Percentiles rank a stretch among this genome's conserved stretches.
phyloP scores from a whole-genome alignment of 805 yeast species.

The Kodamaea nitidulidarum region DNA sequence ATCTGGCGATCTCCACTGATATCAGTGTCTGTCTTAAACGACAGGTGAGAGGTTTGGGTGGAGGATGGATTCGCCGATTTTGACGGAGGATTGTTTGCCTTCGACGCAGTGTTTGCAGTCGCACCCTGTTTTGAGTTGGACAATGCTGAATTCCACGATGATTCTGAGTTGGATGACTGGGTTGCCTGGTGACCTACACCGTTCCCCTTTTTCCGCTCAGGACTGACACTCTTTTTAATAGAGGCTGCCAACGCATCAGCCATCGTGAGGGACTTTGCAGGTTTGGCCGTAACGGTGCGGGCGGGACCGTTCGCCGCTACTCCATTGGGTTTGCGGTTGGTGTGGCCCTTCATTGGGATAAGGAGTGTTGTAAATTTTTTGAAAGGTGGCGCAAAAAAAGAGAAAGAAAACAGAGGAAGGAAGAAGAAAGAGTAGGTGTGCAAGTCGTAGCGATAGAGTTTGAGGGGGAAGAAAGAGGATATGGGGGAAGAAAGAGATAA shows the following conservation, averaged over 20 bases:
- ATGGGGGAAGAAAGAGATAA: too few species aligned
- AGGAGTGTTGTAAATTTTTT: conserved; percentile 3
- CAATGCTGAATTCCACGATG: too few species aligned
- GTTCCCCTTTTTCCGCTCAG: not conserved
- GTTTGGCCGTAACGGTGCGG: not conserved
- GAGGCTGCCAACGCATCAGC: conserved; percentile 11
- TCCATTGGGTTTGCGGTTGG: conserved; percentile 13
- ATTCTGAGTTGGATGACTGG: not conserved
- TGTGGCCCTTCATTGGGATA: conserved; percentile 21
- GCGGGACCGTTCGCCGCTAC: conserved; percentile 5
- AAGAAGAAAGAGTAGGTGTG: not conserved
- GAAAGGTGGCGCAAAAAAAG: conserved; percentile 5
- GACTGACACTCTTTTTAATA: not conserved
- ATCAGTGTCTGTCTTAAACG: conserved; percentile 76
- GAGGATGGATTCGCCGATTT: too few species aligned
- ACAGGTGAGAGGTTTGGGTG: not conserved
- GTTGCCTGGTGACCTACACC: not conserved
- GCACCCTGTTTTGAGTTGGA: too few species aligned
- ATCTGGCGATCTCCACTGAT: conserved; percentile 51
- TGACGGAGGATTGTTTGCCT: too few species aligned
- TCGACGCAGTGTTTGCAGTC: too few species aligned
- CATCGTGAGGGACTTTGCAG: conserved; percentile 4
- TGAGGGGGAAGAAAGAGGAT: too few species aligned
- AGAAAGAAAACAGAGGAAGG: not conserved
- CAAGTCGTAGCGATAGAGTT: too few species aligned